Conservation (phyloP, 768 basidiomycete genomes). For the Mycena capillaripes region DNA sequence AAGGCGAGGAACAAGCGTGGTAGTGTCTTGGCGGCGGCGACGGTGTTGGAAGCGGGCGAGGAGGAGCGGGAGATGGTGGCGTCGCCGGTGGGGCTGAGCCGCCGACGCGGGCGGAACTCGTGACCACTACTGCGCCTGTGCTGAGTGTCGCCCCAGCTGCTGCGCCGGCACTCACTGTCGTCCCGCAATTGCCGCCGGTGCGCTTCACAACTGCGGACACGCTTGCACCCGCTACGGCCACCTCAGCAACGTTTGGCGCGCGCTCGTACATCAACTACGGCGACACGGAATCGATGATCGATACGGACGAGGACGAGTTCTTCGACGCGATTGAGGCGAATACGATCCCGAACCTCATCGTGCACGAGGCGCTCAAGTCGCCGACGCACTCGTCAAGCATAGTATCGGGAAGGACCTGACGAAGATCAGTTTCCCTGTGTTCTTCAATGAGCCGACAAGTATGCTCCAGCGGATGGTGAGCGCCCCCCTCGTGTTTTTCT, state of each 20-base stretch:
- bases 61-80: not conserved
- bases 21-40: slow-evolving; percentile 25
- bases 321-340: slow-evolving; percentile 96
- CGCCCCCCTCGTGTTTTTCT: slow-evolving; percentile 37
- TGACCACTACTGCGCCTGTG: not conserved
- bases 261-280: slow-evolving; percentile 28
- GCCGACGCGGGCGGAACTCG: not conserved
- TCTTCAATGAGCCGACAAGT: slow-evolving; percentile 94
- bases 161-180: slow-evolving; percentile 22
- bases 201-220: slow-evolving; percentile 35
- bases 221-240: slow-evolving; percentile 29
- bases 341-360: slow-evolving; percentile 79
- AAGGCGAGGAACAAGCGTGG: slow-evolving; percentile 32
- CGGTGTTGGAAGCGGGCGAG: slow-evolving; percentile 9
- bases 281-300: slow-evolving; percentile 42
- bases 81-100: too few species aligned
- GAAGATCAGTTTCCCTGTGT: slow-evolving; percentile 95
- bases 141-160: not conserved
- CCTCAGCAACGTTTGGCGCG: slow-evolving; percentile 22
- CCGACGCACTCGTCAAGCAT: slow-evolving; percentile 76
- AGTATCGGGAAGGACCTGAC: slow-evolving; percentile 98
- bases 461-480: slow-evolving; percentile 95
- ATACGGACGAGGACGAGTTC: slow-evolving; percentile 93
- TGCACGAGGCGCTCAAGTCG: slow-evolving; percentile 73
- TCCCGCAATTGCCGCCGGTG: slow-evolving; percentile 5